Conservation (phyloP, 805 yeast species). For the Groenewaldozyma salmanticensis region DNA sequence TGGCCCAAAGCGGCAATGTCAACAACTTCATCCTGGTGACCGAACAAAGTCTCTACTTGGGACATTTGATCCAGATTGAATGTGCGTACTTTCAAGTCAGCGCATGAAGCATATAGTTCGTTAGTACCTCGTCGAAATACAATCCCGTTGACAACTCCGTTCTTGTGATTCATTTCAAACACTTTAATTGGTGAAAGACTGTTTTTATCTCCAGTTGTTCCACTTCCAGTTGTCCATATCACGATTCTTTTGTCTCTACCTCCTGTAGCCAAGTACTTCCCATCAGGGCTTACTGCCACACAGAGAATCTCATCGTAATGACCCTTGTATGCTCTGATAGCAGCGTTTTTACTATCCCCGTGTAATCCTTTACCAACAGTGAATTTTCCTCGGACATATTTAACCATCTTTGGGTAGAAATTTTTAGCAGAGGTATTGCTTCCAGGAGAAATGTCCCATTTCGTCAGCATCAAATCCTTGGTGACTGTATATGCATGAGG, state of each 20-base stretch:
- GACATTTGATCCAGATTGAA: slow-evolving; percentile 78
- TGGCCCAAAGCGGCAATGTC: slow-evolving; percentile 73
- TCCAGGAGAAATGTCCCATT: slow-evolving; percentile 53
- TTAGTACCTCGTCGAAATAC: slow-evolving; percentile 72
- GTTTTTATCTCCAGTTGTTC: slow-evolving; percentile 29
- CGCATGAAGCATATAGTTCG: slow-evolving; percentile 86
- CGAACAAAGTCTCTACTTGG: slow-evolving; percentile 83
- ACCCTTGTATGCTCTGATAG: slow-evolving; percentile 45
- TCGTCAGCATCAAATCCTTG: slow-evolving; percentile 69
- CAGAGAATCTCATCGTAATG: slow-evolving; percentile 70
- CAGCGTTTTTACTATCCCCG: slow-evolving; percentile 13
- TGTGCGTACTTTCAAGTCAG: slow-evolving; percentile 82
- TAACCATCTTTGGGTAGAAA: slow-evolving; percentile 51
- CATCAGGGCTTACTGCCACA: slow-evolving; percentile 80
- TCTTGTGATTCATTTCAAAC: slow-evolving; percentile 61
- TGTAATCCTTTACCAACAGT: neutral
- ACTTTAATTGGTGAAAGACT: slow-evolving; percentile 66
- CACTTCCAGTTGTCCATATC: slow-evolving; percentile 64
- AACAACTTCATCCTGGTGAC: slow-evolving; percentile 85
- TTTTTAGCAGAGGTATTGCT: too few relatives aligned
- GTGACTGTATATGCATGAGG: slow-evolving; percentile 71
- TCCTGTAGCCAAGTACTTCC: slow-evolving; percentile 83
- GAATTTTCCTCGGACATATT: slow-evolving; percentile 42
- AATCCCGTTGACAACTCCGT: slow-evolving; percentile 63
- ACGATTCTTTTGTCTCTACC: slow-evolving; percentile 73